phyloP scores from a whole-genome alignment of 192 early-diverging fungal species.

The Coemansia sp. region DNA sequence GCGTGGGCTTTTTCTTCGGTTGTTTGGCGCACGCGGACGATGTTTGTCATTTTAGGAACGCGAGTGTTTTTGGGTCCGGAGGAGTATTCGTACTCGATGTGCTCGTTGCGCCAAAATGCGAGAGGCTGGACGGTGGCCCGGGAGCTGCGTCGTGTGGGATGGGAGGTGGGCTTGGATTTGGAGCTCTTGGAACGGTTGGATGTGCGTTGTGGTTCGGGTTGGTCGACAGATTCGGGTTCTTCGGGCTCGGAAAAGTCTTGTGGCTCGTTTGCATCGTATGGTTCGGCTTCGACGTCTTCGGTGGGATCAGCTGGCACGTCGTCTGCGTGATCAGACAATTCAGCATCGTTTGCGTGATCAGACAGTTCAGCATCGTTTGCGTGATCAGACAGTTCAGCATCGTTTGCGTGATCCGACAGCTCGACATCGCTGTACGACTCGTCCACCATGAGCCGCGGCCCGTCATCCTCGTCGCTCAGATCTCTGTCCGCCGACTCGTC shows the following conservation, averaged over 20 bases:
- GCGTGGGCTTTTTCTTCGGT: slow-evolving; percentile 39
- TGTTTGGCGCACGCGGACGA: slow-evolving; percentile 49
- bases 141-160: slow-evolving; percentile 30
- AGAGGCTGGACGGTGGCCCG: slow-evolving; percentile 37
- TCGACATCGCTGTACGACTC: slow-evolving; percentile 3
- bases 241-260: slow-evolving; percentile 1
- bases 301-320: not conserved
- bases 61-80: slow-evolving; percentile 4
- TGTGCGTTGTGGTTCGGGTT: not conserved
- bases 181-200: not conserved
- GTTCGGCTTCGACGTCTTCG: too few species aligned
- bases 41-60: slow-evolving; percentile 39
- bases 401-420: not conserved
- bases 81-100: slow-evolving; percentile 47
- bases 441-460: not conserved
- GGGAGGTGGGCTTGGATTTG: not conserved
- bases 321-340: slow-evolving; percentile 4
- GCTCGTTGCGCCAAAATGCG: slow-evolving; percentile 53
- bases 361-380: not conserved
- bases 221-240: slow-evolving; percentile 1
- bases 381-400: not conserved
- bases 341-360: slow-evolving; percentile 2
- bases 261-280: not conserved
- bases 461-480: slow-evolving; percentile 7
- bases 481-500: slow-evolving; percentile 2